Conservation (phyloP, 306 rosid species). For the Castanea crenata region DNA sequence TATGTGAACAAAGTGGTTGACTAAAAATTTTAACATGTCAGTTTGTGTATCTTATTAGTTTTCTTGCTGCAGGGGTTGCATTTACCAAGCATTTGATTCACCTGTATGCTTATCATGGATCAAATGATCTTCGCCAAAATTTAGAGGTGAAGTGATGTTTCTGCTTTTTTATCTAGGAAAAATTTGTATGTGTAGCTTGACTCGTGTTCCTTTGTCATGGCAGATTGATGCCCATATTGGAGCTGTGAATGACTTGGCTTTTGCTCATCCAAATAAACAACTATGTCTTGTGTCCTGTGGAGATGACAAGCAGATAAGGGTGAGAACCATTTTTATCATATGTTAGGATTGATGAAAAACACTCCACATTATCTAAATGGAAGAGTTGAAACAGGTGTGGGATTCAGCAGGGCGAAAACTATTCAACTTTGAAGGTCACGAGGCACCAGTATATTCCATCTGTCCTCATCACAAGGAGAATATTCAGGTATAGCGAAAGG, state of each 20-base stretch:
- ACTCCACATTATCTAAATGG: constrained; percentile 28
- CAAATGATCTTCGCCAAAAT: constrained; percentile 64
- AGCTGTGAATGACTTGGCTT: constrained; percentile 86
- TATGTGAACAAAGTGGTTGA: constrained; percentile 38
- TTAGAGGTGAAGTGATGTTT: constrained; percentile 51
- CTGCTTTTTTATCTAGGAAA: constrained; percentile 18
- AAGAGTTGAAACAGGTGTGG: constrained; percentile 68
- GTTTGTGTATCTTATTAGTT: constrained; percentile 30
- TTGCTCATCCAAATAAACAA: constrained; percentile 81
- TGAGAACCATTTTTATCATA: constrained; percentile 24
- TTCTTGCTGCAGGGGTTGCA: constrained; percentile 70
- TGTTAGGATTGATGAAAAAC: constrained; percentile 16
- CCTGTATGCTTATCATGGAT: constrained; percentile 59
- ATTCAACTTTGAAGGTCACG: constrained; percentile 80
- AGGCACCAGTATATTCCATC: constrained; percentile 79
- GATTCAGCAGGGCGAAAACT: constrained; percentile 60
- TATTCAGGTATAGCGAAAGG: constrained; percentile 54
- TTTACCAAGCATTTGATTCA: constrained; percentile 84
- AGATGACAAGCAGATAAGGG: constrained; percentile 87
- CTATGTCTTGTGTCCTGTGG: constrained; percentile 85
- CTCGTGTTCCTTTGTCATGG: constrained; percentile 23
- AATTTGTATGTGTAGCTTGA: constrained; percentile 27
- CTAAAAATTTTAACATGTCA: constrained; percentile 17
- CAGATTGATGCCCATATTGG: constrained; percentile 88
- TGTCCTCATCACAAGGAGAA: constrained; percentile 93